Evolutionary conservation across 2,329 filamentous ascomycete genomes (phyloP), one percentile per base, ranked within the genome.

Genomic region (Nannizzia gypsea): DNA sequence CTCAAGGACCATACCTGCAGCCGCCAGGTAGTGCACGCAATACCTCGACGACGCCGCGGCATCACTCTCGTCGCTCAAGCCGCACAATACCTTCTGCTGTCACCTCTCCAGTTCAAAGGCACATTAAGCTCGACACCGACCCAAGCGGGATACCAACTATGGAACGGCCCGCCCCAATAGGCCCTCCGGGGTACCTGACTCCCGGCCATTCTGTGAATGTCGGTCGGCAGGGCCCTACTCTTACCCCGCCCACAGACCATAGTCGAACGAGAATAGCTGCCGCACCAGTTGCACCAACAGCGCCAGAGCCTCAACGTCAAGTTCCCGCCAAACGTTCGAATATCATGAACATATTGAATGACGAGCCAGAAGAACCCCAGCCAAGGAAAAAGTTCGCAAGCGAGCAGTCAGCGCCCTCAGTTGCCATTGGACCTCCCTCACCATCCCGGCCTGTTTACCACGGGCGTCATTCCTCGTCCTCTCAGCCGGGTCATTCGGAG

Each of bases 301-400:
- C 65, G 5, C 64, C 69, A 3, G 76, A 77, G 58, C 67, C 69
- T 44, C 67, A 72, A 56, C 73, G 72, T 52, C 72, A 75, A 55
- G 71, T 75, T 3, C 75, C 76, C 24, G 74, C 73, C 1, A 79
- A 79, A 64, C 73, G 76, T 42, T 79, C 76, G 1, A 79, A 78
- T 63, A 77, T 79, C 52, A 76, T 77, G 70, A 76, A 70, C 61
- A 74, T 79, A 44, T 66, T 79, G 36, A 79, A 79, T 62, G 75
- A 77, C 56, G 77, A 78, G 60, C 72, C 76, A 0, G 73, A 76
- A 42, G 77, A 78, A 56, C 77, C 75, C 36, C 73, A 73, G 60
- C 76, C 61, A 34, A 70, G 72, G 36, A 78, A 78, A 62, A 70
- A 74, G 8, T 73, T 76, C 58, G 73, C 74, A n/a, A 70, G 72